Evolutionary conservation across 805 yeast genomes (phyloP).

Genomic region (Yamadazyma akitaensis): DNA sequence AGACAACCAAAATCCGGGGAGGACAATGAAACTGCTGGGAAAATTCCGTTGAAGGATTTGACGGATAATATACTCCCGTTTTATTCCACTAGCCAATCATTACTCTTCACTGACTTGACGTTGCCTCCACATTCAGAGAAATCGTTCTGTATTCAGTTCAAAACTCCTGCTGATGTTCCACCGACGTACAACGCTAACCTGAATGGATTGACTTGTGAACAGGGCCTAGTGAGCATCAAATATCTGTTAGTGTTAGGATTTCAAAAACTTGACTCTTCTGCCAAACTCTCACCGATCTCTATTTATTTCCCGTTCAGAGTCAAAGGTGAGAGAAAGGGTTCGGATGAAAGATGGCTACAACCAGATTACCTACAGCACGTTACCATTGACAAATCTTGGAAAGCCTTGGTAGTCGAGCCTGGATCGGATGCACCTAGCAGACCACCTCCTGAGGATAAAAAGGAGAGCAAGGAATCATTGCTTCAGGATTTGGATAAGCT

Average conservation of each 20-base stretch:
- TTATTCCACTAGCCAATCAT: constrained; percentile 37
- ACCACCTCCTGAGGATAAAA: not conserved
- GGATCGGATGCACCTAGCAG: not conserved
- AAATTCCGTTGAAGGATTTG: constrained; percentile 22
- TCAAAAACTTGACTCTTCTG: constrained; percentile 16
- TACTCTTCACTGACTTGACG: constrained; percentile 32
- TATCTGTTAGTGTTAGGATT: constrained; percentile 37
- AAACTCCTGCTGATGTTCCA: constrained; percentile 25
- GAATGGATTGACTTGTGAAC: constrained; percentile 40
- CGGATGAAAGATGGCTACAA: constrained; percentile 27
- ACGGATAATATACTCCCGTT: constrained; percentile 35
- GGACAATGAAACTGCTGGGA: constrained; percentile 9
- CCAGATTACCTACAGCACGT: constrained; percentile 24
- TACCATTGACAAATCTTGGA: constrained; percentile 30
- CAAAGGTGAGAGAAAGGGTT: constrained; percentile 22
- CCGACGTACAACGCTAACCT: constrained; percentile 40
- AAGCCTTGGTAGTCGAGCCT: constrained; percentile 6
- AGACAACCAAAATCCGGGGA: constrained; percentile 4
- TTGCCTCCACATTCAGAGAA: constrained; percentile 18
- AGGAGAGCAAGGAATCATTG: constrained; percentile 17
- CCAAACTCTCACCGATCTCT: constrained; percentile 15
- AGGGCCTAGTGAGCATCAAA: constrained; percentile 34
- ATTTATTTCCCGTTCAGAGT: constrained; percentile 36
- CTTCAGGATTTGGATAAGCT: constrained; percentile 30
- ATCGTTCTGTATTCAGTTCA: constrained; percentile 23